Evolutionary conservation across 2,329 filamentous ascomycete species (phyloP).

Genomic region (Fusarium neocosmosporiellum): DNA sequence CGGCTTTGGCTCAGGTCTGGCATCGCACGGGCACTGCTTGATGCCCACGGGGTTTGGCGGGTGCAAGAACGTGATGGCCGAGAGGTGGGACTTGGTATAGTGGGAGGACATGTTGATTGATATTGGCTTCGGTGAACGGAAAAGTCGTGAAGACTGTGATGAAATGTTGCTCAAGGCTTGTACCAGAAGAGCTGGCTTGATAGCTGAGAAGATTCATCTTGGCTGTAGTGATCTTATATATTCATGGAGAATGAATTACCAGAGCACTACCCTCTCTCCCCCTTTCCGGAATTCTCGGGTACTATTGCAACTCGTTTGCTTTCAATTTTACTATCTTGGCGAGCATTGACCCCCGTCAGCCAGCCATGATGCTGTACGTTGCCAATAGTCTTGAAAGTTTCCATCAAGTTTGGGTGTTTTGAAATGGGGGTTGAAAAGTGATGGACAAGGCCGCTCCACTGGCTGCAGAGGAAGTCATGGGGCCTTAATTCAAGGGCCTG

Average conservation of each 20-base stretch:
- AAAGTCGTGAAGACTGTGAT: neutral
- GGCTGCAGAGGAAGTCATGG: neutral
- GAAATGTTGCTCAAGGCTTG: neutral
- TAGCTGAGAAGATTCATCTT: neutral
- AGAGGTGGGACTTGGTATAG: neutral
- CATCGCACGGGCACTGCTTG: neutral
- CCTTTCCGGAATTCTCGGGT: neutral
- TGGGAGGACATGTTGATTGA: neutral
- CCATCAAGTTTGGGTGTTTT: neutral
- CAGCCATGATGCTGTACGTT: neutral
- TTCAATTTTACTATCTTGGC: neutral
- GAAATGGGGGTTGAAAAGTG: neutral
- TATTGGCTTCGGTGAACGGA: neutral
- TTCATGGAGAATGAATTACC: neutral
- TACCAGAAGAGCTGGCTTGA: neutral
- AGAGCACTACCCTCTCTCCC: neutral
- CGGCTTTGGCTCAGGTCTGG: neutral
- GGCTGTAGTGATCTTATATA: neutral
- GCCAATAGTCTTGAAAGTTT: neutral
- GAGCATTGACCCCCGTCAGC: neutral
- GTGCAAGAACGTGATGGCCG: neutral
- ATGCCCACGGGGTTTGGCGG: neutral
- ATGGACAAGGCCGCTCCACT: neutral
- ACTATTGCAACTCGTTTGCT: neutral
- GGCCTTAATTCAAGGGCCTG: neutral